phyloP scores from a whole-genome alignment of 2,329 filamentous ascomycete genomes.

The Botrytis elliptica region DNA sequence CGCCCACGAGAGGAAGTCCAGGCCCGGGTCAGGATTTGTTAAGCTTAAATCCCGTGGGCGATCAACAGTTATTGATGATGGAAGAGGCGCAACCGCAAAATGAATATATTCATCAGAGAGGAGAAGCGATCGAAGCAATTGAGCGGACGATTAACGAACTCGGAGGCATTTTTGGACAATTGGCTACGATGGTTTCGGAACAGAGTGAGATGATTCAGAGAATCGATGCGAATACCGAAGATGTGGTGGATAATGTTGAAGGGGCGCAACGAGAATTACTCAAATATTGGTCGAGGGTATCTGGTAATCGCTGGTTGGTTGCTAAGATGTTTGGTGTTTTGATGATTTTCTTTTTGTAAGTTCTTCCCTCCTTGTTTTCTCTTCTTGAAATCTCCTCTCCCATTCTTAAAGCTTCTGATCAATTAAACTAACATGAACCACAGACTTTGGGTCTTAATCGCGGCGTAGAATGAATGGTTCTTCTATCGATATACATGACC shows the following conservation, averaged over 20 bases:
- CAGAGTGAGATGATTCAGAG: slow-evolving; percentile 97
- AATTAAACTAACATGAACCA: neutral
- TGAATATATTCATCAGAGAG: slow-evolving; percentile 86
- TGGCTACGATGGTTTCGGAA: slow-evolving; percentile 95
- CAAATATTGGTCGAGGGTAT: slow-evolving; percentile 95
- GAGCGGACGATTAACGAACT: slow-evolving; percentile 93
- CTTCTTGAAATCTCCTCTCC: no score
- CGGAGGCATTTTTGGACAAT: slow-evolving; percentile 87
- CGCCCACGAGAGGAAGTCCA: slow-evolving; percentile 65
- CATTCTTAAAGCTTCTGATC: no score
- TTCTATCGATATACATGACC: neutral
- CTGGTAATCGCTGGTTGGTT: slow-evolving; percentile 92
- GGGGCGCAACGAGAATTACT: slow-evolving; percentile 91
- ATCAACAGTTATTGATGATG: slow-evolving; percentile 89
- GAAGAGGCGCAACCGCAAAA: slow-evolving; percentile 87
- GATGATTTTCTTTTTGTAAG: slow-evolving; percentile 85
- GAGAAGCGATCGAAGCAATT: slow-evolving; percentile 94
- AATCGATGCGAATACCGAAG: slow-evolving; percentile 96
- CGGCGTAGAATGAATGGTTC: slow-evolving; percentile 13
- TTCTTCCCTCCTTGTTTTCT: slow-evolving; percentile 24
- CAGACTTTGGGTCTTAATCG: slow-evolving; percentile 38
- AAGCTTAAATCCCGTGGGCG: slow-evolving; percentile 78
- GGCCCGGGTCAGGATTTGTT: slow-evolving; percentile 70
- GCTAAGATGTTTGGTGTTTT: slow-evolving; percentile 85
- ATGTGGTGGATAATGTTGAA: slow-evolving; percentile 97